Evolutionary conservation across 2,329 filamentous ascomycete species (phyloP).

Genomic region (Harringtonia aguacate): DNA sequence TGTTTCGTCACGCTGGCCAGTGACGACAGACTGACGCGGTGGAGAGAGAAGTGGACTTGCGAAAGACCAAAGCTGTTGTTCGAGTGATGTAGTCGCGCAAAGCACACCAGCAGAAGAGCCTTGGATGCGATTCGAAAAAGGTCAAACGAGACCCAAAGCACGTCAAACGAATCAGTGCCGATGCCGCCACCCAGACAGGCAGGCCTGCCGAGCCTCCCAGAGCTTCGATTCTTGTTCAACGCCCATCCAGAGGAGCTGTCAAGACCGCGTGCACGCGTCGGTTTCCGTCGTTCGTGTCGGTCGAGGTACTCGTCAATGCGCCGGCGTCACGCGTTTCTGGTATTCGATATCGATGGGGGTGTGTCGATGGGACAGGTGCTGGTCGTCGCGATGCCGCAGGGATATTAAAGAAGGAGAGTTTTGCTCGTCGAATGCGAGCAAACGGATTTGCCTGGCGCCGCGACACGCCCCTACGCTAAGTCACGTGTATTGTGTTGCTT

Average conservation of each 20-base stretch:
- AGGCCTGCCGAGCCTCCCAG: constrained; percentile 36
- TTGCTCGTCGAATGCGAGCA: not conserved
- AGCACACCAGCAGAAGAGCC: not conserved
- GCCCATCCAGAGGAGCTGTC: constrained; percentile 7
- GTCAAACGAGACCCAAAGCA: not conserved
- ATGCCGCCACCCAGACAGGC: constrained; percentile 27
- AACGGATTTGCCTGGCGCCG: not conserved
- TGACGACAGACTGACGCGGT: too few relatives aligned
- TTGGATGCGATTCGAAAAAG: too few relatives aligned
- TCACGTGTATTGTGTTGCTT: not conserved
- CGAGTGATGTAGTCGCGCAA: too few relatives aligned
- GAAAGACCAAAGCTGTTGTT: too few relatives aligned
- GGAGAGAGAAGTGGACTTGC: too few relatives aligned
- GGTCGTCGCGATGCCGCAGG: not conserved
- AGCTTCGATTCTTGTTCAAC: constrained; percentile 6
- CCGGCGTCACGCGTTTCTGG: not conserved
- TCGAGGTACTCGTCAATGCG: not conserved
- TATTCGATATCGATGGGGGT: not conserved
- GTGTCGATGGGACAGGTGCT: not conserved
- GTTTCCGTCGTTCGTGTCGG: not conserved
- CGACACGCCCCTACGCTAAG: not conserved
- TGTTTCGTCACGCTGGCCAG: too few relatives aligned
- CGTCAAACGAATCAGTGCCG: not conserved
- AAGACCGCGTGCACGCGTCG: not conserved
- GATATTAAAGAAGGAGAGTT: not conserved